phyloP scores from a whole-genome alignment of 257 asterid species.

The Scutellaria galericulata region DNA sequence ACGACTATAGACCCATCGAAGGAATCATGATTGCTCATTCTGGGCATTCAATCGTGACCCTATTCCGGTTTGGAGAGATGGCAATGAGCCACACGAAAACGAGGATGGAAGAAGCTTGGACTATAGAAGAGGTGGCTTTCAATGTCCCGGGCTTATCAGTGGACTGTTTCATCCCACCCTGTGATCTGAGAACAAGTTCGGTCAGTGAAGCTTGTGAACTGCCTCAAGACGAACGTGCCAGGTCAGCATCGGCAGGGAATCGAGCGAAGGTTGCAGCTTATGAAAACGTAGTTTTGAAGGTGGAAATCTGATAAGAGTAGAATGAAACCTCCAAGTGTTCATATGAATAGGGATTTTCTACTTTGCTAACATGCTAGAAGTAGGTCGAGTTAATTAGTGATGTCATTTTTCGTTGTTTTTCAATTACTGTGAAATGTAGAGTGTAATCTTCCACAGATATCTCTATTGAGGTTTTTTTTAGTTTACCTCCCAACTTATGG shows the following conservation, averaged over 20 bases:
- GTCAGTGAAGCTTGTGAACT: slow-evolving; percentile 61
- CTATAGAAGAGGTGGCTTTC: slow-evolving; percentile 84
- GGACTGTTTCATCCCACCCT: slow-evolving; percentile 88
- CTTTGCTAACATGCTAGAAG: slow-evolving; percentile 48
- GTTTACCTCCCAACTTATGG: slow-evolving; percentile 36
- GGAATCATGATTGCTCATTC: slow-evolving; percentile 94
- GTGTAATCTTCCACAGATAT: slow-evolving; percentile 34
- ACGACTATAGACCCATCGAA: slow-evolving; percentile 76
- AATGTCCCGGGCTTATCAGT: slow-evolving; percentile 77
- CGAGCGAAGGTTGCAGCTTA: slow-evolving; percentile 61
- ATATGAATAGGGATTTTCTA: slow-evolving; percentile 44
- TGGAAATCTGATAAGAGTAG: slow-evolving; percentile 54
- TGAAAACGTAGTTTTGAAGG: slow-evolving; percentile 56
- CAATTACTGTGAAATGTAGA: slow-evolving; percentile 31
- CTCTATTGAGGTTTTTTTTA: slow-evolving; percentile 40
- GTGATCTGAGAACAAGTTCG: slow-evolving; percentile 59
- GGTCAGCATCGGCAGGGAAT: slow-evolving; percentile 39
- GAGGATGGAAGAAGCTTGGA: slow-evolving; percentile 92
- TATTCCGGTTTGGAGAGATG: slow-evolving; percentile 84
- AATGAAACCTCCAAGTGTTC: slow-evolving; percentile 44
- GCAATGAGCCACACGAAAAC: slow-evolving; percentile 92
- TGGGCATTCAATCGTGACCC: slow-evolving; percentile 76
- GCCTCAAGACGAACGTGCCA: slow-evolving; percentile 55
- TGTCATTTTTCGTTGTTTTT: not conserved
- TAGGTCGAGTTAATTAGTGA: slow-evolving; percentile 28